Conservation (phyloP, 495 filamentous ascomycete species). For the Alectoria sarmentosa region DNA sequence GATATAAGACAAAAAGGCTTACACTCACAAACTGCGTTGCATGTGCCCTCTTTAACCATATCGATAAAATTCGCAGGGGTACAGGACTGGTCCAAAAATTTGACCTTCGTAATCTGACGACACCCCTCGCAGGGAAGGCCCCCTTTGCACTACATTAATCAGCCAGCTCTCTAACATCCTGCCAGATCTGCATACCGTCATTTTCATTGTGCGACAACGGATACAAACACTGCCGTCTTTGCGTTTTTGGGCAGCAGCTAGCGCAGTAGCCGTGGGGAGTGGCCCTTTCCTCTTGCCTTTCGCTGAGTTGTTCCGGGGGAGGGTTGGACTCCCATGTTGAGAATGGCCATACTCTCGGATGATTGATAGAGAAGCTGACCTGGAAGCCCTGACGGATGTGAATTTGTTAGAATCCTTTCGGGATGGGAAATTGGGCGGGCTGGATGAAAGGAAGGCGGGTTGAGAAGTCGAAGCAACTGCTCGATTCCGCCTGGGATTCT, state of each 20-base stretch:
- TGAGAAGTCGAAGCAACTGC: not conserved
- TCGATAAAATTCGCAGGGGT: conserved; percentile 42
- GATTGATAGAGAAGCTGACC: not conserved
- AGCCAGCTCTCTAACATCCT: not conserved
- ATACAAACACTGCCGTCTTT: conserved; percentile 15
- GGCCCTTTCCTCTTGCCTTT: conserved; percentile 11
- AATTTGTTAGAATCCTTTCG: not conserved
- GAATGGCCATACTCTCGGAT: conserved; percentile 5
- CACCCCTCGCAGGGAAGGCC: conserved; percentile 44
- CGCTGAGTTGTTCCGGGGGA: not conserved
- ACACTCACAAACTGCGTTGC: conserved; percentile 44
- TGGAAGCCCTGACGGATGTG: conserved; percentile 7
- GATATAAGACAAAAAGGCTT: not conserved
- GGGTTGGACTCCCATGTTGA: not conserved
- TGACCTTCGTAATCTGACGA: conserved; percentile 30
- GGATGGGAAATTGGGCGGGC: not conserved
- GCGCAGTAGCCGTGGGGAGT: conserved; percentile 2
- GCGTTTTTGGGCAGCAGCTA: conserved; percentile 10
- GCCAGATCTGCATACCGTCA: not conserved
- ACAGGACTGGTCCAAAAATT: conserved; percentile 43
- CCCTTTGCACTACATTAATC: conserved; percentile 37
- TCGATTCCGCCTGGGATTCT: not conserved
- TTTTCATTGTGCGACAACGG: conserved; percentile 14
- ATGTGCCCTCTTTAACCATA: conserved; percentile 46
- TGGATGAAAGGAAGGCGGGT: not conserved